Conservation (phyloP, 306 rosid genomes). For the Hippophae gyantsensis region DNA sequence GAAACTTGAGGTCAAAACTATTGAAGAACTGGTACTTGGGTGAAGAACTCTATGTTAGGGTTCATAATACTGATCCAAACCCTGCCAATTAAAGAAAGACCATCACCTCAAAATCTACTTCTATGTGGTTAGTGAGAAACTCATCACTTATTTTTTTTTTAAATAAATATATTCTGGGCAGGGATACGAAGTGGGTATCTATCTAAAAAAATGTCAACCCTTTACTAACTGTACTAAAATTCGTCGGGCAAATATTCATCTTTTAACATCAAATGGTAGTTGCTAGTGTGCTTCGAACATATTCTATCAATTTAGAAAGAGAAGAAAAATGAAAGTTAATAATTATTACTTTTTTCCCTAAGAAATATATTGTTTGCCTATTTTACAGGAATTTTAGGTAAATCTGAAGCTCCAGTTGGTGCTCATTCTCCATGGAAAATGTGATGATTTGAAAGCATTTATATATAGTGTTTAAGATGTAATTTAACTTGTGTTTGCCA, state of each 20-base stretch:
- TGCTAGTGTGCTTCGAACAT: too few relatives aligned
- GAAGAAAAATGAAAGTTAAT: too few relatives aligned
- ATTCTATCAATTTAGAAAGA: too few relatives aligned
- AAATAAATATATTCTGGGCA: too few relatives aligned
- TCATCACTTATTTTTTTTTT: neutral
- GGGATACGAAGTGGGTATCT: too few relatives aligned
- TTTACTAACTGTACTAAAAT: too few relatives aligned
- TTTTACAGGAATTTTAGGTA: conserved; percentile 23
- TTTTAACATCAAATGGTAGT: too few relatives aligned
- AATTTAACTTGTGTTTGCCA: neutral
- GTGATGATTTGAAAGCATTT: neutral
- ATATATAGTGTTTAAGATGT: neutral
- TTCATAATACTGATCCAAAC: conserved; percentile 51
- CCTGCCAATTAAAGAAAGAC: conserved; percentile 47
- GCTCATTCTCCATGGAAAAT: conserved; percentile 11
- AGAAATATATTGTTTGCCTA: neutral
- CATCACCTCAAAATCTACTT: conserved; percentile 51
- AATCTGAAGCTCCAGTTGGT: conserved; percentile 15
- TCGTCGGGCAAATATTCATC: too few relatives aligned
- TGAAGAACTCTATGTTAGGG: conserved; percentile 62
- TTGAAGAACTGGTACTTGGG: conserved; percentile 61
- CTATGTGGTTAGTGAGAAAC: conserved; percentile 46
- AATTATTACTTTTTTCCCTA: too few relatives aligned
- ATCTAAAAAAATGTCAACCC: too few relatives aligned
- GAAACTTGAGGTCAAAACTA: conserved; percentile 73